Base-by-base conservation (phyloP, 192 early-diverging fungal genomes). In the Podila verticillata region DNA sequence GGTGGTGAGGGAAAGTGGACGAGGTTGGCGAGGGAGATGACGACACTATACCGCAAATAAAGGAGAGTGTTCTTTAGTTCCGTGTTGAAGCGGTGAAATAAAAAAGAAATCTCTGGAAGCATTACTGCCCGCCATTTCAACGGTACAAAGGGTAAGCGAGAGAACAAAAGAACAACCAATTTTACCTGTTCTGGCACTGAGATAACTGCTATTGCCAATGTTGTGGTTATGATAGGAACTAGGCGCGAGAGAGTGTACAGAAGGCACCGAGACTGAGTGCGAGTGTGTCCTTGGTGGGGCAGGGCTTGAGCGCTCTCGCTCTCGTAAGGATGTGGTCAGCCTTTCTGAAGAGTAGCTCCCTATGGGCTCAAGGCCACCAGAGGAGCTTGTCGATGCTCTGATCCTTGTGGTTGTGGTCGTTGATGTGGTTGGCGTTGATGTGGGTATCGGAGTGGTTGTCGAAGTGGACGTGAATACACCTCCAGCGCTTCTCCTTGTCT, bases 201-300 rank as follows among this genome's bases (percentile, higher is more conserved):
- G 28, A 61, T 28, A 48, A 31, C 32, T 34, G 32, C 32, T 12
- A 31, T 5, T 17, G 58, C 35, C 44, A 12, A 48, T 51, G 48
- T 51, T 51, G 48, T 51, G 36, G 20, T 19, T 32, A 30, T 51
- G 35, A 19, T 60, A 56, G 34, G 65, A 22, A 49, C 57, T 34
- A 29, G 59, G 7, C 65, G 54, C 32, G 36, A 66, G 36, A 63
- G 61, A 65, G 31, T 63, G 57, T 13, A 64, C 61, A 4, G 74
- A 58, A 8, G 74, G 74, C 4, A 70, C 67, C 3, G 74, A 77
- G 12, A 70, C 57, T 9, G 74, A 65, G 31, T 77, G 62, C 6
- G 74, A 77, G 24, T 75, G 73, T 13, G 39, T 75, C 66, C 67
- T 48, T 36, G 57, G 60, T 32, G 65, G 20, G 13, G 34, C 36